Evolutionary conservation across 352 stramenopile species (phyloP).

Genomic region (Pelagophyceae sp.): DNA sequence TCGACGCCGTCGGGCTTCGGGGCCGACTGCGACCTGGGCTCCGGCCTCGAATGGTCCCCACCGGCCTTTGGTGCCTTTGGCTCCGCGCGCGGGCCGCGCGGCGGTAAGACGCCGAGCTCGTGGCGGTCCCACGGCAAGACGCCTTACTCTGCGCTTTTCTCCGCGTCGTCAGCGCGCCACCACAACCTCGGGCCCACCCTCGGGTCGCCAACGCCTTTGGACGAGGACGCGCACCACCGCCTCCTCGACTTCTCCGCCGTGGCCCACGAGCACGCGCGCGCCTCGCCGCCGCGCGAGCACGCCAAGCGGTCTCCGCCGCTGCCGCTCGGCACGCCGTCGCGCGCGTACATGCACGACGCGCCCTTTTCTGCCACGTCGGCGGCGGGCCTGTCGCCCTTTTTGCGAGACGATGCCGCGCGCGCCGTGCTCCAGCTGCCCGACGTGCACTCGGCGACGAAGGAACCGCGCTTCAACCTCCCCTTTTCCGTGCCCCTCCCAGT

Average conservation of each 20-base stretch:
- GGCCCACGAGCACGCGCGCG: neutral
- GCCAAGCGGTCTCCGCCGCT: too few relatives aligned
- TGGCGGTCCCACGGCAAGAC: neutral
- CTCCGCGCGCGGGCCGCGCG: too few relatives aligned
- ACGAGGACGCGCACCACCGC: neutral
- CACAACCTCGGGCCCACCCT: neutral
- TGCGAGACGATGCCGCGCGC: neutral
- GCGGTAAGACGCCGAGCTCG: neutral
- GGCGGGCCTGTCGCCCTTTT: neutral
- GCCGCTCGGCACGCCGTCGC: too few relatives aligned
- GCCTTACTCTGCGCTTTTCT: neutral
- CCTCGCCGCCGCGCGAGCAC: too few relatives aligned
- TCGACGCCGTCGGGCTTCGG: neutral
- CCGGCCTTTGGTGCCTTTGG: too few relatives aligned
- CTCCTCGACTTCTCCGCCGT: neutral
- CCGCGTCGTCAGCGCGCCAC: neutral
- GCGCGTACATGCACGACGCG: too few relatives aligned
- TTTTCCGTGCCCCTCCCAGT: too few relatives aligned
- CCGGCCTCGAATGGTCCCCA: neutral
- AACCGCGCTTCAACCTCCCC: neutral
- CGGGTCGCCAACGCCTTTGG: neutral
- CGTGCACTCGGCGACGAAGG: neutral
- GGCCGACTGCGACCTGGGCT: neutral
- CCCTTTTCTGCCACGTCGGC: neutral
- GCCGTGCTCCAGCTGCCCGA: neutral